These are phyloP conservation scores for Ephemerocybe angulata DNA, from an alignment of 768 basidiomycete genomes.

Conservation along the genomic window DNA sequence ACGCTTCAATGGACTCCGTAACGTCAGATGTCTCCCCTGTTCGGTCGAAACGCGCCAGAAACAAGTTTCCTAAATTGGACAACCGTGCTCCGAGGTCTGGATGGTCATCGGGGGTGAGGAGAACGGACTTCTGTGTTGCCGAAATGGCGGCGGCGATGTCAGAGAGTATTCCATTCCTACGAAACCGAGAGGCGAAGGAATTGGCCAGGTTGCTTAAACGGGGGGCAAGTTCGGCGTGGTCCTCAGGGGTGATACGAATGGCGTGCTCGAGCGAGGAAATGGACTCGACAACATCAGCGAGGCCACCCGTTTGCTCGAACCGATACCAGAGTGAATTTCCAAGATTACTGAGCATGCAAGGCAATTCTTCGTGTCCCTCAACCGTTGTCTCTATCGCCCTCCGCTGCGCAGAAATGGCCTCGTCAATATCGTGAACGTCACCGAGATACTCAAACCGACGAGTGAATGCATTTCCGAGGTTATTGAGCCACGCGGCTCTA, in stretches of 20 bases:
- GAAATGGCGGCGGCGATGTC: constrained; percentile 12
- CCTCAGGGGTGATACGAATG: constrained; percentile 1
- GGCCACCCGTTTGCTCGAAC: neutral
- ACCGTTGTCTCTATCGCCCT: neutral
- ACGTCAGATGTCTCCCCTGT: neutral
- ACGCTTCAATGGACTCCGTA: neutral
- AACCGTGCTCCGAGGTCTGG: neutral
- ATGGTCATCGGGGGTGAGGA: neutral
- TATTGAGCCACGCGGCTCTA: neutral
- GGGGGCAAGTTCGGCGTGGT: neutral
- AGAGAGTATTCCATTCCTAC: constrained; percentile 11
- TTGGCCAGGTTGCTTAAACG: neutral
- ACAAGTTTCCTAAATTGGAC: neutral
- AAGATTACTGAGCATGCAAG: neutral
- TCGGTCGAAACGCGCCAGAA: neutral
- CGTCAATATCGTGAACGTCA: neutral
- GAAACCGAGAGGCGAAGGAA: constrained; percentile 14
- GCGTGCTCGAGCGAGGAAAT: neutral
- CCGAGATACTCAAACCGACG: neutral
- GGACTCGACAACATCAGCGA: neutral
- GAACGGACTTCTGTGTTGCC: neutral
- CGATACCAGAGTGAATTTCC: neutral
- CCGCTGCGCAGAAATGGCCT: neutral
- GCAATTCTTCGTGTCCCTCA: neutral
- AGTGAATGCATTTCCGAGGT: neutral